Conservation (phyloP, 2,329 filamentous ascomycete genomes). For the Penicillium sp. region DNA sequence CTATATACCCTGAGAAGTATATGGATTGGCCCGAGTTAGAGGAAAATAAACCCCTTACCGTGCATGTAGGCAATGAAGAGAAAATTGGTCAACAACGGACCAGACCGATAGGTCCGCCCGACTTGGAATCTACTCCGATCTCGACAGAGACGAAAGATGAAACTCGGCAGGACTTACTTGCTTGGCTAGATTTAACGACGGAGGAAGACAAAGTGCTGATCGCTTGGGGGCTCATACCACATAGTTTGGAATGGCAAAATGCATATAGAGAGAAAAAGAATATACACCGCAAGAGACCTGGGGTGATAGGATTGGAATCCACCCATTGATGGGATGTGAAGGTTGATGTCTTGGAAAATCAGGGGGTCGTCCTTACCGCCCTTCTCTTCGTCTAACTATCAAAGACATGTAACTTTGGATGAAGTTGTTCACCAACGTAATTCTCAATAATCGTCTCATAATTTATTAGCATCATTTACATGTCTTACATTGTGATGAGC, state of each 20-base stretch:
- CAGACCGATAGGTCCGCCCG: neutral
- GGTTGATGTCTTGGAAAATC: neutral
- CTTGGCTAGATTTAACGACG: constrained; percentile 13
- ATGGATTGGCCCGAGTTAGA: neutral
- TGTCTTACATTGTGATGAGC: neutral
- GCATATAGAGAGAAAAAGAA: constrained; percentile 12
- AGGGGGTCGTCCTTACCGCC: neutral
- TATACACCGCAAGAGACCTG: neutral
- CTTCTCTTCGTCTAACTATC: neutral
- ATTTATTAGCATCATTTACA: neutral
- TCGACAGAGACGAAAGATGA: neutral
- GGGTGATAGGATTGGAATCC: neutral
- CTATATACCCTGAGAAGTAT: neutral
- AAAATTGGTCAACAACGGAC: neutral
- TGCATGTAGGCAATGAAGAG: neutral
- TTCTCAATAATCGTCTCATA: neutral
- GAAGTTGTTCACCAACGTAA: neutral
- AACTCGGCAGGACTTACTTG: constrained; percentile 14
- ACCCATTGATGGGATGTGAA: neutral
- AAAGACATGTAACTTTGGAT: neutral
- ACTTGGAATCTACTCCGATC: neutral
- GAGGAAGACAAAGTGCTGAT: constrained; percentile 13
- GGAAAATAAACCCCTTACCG: neutral
- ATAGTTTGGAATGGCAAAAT: constrained; percentile 11
- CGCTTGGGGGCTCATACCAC: constrained; percentile 16